phyloP scores from a whole-genome alignment of 768 basidiomycete species.

The Suillus spraguei region DNA sequence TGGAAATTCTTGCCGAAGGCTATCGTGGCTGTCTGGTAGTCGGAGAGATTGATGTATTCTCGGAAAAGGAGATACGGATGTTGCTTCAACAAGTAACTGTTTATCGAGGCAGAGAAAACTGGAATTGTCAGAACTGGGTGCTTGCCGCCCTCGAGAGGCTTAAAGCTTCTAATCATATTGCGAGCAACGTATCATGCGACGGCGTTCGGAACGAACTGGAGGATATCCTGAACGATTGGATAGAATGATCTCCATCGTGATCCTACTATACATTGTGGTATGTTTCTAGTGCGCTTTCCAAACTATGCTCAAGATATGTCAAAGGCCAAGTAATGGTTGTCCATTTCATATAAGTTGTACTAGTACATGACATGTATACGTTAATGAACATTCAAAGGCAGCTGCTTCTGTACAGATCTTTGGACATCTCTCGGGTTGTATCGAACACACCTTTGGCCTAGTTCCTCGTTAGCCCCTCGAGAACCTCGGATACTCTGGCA shows the following conservation, averaged over 20 bases:
- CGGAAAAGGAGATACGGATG: conserved; percentile 17
- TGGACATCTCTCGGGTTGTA: neutral
- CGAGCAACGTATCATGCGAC: conserved; percentile 21
- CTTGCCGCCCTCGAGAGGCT: conserved; percentile 28
- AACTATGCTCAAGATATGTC: neutral
- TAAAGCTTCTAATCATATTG: conserved; percentile 20
- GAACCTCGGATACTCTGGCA: neutral
- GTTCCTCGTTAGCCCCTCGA: neutral
- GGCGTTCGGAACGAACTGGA: conserved; percentile 26
- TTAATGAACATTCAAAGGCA: neutral
- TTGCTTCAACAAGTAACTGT: conserved; percentile 28
- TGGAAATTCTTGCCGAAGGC: conserved; percentile 32
- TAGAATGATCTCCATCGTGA: conserved; percentile 13
- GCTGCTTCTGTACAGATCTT: neutral
- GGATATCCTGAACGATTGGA: conserved; percentile 27
- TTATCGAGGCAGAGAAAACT: conserved; percentile 30
- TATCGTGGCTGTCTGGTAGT: conserved; percentile 34
- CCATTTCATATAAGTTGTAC: neutral
- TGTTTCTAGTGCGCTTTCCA: too few relatives aligned
- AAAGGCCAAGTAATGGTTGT: neutral
- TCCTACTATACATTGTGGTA: neutral
- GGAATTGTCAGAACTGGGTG: conserved; percentile 36
- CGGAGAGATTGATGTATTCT: conserved; percentile 20
- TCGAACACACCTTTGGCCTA: neutral
- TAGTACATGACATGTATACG: neutral